These are phyloP conservation scores for Stramenopiles sp. DNA, from an alignment of 352 stramenopile genomes.

Conservation along the genomic window DNA sequence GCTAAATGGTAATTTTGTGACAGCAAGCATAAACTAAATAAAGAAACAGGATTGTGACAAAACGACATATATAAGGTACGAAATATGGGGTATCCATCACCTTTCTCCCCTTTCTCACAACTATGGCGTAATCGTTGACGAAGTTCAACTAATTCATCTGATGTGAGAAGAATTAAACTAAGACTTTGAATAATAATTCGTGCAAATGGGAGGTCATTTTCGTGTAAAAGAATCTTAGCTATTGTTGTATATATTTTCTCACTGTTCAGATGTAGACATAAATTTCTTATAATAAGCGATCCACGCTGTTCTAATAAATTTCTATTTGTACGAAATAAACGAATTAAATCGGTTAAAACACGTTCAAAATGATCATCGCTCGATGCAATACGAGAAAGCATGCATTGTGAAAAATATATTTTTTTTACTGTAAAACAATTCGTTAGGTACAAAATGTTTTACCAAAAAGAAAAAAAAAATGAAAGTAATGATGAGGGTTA, in stretches of 20 bases:
- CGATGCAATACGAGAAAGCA: slow-evolving; percentile 1
- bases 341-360: too few species aligned
- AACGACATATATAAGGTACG: slow-evolving; percentile 45
- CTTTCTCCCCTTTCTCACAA: too few species aligned
- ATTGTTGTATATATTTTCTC: slow-evolving; percentile 92
- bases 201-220: slow-evolving; percentile 56
- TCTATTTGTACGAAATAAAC: background rate
- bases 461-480: too few species aligned
- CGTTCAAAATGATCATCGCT: slow-evolving; percentile 3
- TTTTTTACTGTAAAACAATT: too few species aligned
- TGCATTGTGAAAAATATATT: too few species aligned
- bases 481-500: too few species aligned
- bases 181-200: slow-evolving; percentile 94
- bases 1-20: slow-evolving; percentile 88
- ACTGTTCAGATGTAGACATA: slow-evolving; percentile 81
- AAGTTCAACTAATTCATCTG: slow-evolving; percentile 59
- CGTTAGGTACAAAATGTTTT: too few species aligned
- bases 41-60: slow-evolving; percentile 79
- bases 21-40: slow-evolving; percentile 65
- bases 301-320: slow-evolving; percentile 56
- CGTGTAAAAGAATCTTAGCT: slow-evolving; percentile 47
- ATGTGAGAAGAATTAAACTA: slow-evolving; percentile 92
- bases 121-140: slow-evolving; percentile 15
- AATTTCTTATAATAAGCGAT: slow-evolving; percentile 83
- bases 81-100: slow-evolving; percentile 21